Percentiles rank a stretch among this genome's conserved stretches.
These are phyloP conservation scores for Arthrobotrys conoides DNA, from an alignment of 2,329 filamentous ascomycete genomes.

Conservation along the genomic window DNA sequence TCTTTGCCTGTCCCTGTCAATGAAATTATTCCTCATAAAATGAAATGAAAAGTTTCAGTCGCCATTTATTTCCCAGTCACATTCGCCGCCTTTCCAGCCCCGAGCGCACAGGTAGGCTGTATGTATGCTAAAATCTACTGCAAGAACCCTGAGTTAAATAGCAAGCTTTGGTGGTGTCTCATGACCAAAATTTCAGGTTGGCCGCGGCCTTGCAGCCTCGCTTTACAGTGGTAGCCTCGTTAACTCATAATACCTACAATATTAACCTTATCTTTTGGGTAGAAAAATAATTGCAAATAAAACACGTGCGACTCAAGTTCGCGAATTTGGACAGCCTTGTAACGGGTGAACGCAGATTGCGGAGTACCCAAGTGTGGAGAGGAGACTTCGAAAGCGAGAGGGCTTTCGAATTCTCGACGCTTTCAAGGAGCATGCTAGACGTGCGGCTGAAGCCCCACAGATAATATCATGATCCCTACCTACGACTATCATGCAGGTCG, in stretches of 20 bases:
- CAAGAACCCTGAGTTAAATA: too few species aligned
- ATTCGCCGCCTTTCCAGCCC: not conserved
- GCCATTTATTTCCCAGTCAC: not conserved
- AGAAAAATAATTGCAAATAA: not conserved
- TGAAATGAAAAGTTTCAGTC: not conserved
- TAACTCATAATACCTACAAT: too few species aligned
- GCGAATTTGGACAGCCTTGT: conserved; percentile 7
- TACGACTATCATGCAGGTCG: not conserved
- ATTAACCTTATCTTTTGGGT: too few species aligned
- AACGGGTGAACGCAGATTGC: not conserved
- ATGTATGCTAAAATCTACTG: not conserved
- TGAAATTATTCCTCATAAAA: not conserved
- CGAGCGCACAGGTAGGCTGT: not conserved
- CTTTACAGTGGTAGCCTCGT: too few species aligned
- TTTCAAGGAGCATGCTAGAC: too few species aligned
- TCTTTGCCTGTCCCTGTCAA: not conserved
- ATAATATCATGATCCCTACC: not conserved
- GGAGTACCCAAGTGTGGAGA: not conserved
- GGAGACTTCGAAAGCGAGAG: not conserved
- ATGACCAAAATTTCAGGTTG: too few species aligned
- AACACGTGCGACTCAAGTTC: not conserved
- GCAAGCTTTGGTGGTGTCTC: too few species aligned
- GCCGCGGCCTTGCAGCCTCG: too few species aligned
- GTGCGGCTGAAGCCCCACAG: conserved; percentile 19
- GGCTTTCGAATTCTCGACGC: too few species aligned